Evolutionary conservation across 2,329 filamentous ascomycete genomes (phyloP), one percentile per base, ranked within the genome.

Genomic region (Thielaviopsis punctulata): DNA sequence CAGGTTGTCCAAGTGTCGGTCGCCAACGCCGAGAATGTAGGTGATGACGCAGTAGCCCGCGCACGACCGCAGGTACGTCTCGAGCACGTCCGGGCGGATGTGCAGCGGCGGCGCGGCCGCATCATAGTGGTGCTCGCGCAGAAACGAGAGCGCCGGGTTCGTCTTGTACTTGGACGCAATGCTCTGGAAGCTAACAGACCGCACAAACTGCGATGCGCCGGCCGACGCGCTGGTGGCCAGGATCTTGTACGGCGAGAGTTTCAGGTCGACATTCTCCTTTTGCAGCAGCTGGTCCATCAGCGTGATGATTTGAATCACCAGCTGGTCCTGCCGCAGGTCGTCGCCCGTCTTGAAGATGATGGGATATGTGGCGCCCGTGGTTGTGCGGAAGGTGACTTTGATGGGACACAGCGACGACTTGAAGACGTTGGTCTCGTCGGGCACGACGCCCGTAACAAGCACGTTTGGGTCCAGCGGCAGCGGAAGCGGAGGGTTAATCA

Each of bases 41-140:
- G 93, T 98, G 59, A 98, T 95, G 13, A 98, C 92, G 65, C 92
- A 96, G 68, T 98, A 98, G 30, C 92, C 92, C 0, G 92, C 92
- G 62, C 92, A 95, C 0, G 88, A 95, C 63, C 89, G 90, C 62
- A 96, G 81, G 63, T 95, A 98, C 1, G 84, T 95, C 59, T 98
- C 92, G 68, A 98, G 82, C 0, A 86, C 83, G 62, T 95, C 90
- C 63, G 90, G 89, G 24, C 89, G 84, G 24, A 98, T 82, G 1
- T 90, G 88, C 1, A 94, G 74, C 0, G 88, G 84, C 4, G 86
- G 85, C n/a, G n/a, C n/a, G 12, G 73, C 73, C 19, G 85, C 78
- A 62, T 95, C 89, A 0, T 90, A 89, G 60, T 95, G 95, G 65
- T 96, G 86, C 55, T 83, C 80, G 58, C 82, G 83, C 6, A 98